Base-by-base conservation (phyloP, 2,329 filamentous ascomycete genomes). In the Aspergillus quadricinctus region DNA sequence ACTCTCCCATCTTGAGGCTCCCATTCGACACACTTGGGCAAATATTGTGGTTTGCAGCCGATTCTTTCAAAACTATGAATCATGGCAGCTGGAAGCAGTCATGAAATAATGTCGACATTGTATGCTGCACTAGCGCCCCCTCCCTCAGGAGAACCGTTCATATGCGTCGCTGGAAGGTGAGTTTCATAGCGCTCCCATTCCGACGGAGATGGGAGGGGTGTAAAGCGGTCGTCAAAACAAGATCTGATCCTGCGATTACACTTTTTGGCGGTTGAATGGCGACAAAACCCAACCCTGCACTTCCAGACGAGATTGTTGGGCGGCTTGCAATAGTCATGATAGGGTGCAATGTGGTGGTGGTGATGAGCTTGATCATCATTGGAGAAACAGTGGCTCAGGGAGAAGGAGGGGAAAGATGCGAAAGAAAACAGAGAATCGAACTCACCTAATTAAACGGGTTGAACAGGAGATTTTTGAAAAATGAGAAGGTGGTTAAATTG, bases 391-490 rank as follows among this genome's bases (percentile, higher is more conserved):
- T 21, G 28, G 35, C 25, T 27, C 19, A 31, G 46, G 31, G 37
- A 51, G 46, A 54, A 49, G 53, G 48, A 57, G 51, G 57, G 48
- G 50, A 45, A 53, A n/a, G 27, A 45, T 19, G 14, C 25, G 41
- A 19, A 19, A 55, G 35, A 46, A 51, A 37, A 51, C 23, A 25
- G 49, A 50, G 52, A 50, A 54, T 19, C 31, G 11, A n/a, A 50
- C 49, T 50, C 35, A 50, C 49, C 49, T 31, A 40, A 40, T n/a
- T n/a, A 23, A 35, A 23, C 19, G 49, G 10, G 6, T 3, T 46
- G 5, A 17, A 27, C 11, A 25, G 40, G 43, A 46, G 43, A 2
- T 14, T 46, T 46, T 45, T 46, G 21, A 14, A 14, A 8, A 27
- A 17, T 14, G 43, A 19, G 43, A 46, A 46, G 21, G 21, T 17